Evolutionary conservation across 2,329 filamentous ascomycete genomes (phyloP).

Genomic region (Cytospora chrysosperma): DNA sequence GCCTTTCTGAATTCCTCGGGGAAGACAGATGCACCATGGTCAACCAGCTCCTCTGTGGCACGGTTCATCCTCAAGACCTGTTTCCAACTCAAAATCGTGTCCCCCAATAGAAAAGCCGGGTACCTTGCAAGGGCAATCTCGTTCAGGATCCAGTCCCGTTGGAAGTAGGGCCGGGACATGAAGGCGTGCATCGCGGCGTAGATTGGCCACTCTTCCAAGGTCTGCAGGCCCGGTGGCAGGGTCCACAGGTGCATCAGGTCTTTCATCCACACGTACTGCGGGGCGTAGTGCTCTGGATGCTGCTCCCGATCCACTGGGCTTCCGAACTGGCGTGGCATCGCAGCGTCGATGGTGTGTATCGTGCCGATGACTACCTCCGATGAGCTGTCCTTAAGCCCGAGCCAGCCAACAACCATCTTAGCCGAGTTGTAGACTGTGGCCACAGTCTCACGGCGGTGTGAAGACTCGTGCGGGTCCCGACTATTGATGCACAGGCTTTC

Average conservation of each 20-base stretch:
- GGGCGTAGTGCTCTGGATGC: slow-evolving; percentile 36
- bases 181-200: slow-evolving; percentile 27
- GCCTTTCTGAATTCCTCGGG: not conserved
- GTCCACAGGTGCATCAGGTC: not conserved
- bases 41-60: slow-evolving; percentile 35
- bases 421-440: not conserved
- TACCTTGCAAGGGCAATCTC: slow-evolving; percentile 36
- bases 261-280: slow-evolving; percentile 31
- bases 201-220: not conserved
- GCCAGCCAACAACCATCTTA: slow-evolving; percentile 15
- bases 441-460: not conserved
- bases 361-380: not conserved
- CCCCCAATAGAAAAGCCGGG: slow-evolving; percentile 33
- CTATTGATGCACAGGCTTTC: slow-evolving; percentile 18
- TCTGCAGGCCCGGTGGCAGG: not conserved
- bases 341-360: not conserved
- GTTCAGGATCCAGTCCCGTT: slow-evolving; percentile 38
- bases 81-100: slow-evolving; percentile 37
- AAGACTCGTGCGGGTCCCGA: not conserved
- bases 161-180: slow-evolving; percentile 34
- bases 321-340: not conserved
- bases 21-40: not conserved
- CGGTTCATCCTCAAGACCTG: slow-evolving; percentile 36
- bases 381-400: slow-evolving; percentile 4
- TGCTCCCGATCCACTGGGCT: slow-evolving; percentile 35